Percentiles rank a stretch among this genome's conserved stretches.
Evolutionary conservation across 768 basidiomycete species (phyloP).

Genomic region (Tylopilus plumbeoviolaceoides): DNA sequence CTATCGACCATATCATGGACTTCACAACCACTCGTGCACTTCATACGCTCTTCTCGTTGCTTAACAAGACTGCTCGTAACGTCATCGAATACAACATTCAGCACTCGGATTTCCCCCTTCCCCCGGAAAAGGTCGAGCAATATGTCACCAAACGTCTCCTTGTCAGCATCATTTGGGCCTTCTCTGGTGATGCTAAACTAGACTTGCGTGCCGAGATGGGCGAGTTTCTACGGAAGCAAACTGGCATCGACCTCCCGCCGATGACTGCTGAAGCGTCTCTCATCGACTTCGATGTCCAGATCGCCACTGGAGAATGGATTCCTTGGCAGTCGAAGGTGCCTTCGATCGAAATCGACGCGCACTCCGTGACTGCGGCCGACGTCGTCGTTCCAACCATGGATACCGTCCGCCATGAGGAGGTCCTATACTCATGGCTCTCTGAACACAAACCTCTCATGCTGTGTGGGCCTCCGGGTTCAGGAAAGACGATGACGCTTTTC

Average conservation of each 20-base stretch:
- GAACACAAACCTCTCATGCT: slow-evolving; percentile 98
- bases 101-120: slow-evolving; percentile 91
- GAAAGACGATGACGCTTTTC: slow-evolving; percentile 99
- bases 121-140: slow-evolving; percentile 79
- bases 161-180: slow-evolving; percentile 95
- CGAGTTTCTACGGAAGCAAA: slow-evolving; percentile 77
- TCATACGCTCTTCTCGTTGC: slow-evolving; percentile 92
- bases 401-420: slow-evolving; percentile 97
- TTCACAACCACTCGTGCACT: slow-evolving; percentile 90
- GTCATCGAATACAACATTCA: slow-evolving; percentile 92
- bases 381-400: slow-evolving; percentile 98
- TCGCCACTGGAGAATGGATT: slow-evolving; percentile 81
- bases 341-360: slow-evolving; percentile 93
- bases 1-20: slow-evolving; percentile 99
- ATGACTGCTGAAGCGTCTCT: slow-evolving; percentile 74
- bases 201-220: slow-evolving; percentile 88
- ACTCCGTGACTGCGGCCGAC: slow-evolving; percentile 92
- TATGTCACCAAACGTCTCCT: slow-evolving; percentile 89
- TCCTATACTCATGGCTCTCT: slow-evolving; percentile 96
- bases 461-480: slow-evolving; percentile 98
- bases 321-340: slow-evolving; percentile 92
- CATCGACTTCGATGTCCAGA: slow-evolving; percentile 93
- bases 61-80: slow-evolving; percentile 94
- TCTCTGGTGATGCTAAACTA: slow-evolving; percentile 93
- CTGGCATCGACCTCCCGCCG: slow-evolving; percentile 85